These are phyloP conservation scores for Fusarium sp. DNA, from an alignment of 2,329 filamentous ascomycete genomes.

Conservation along the genomic window DNA sequence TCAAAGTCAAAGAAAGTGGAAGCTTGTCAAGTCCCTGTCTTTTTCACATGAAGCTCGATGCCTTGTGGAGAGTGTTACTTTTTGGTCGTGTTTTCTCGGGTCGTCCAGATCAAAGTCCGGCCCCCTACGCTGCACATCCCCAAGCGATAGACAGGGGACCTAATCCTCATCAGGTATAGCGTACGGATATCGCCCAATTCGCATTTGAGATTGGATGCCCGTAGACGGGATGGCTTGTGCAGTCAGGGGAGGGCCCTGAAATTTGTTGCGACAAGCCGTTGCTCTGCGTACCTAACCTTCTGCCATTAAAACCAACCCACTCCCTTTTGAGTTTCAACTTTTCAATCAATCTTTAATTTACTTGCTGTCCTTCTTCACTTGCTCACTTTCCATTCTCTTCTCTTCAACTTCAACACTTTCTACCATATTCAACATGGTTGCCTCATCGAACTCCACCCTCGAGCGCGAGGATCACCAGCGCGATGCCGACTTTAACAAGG, in stretches of 20 bases:
- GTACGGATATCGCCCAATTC: slow-evolving; percentile 42
- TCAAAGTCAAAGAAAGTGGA: not conserved
- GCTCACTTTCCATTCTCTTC: slow-evolving; percentile 16
- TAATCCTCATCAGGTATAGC: slow-evolving; percentile 40
- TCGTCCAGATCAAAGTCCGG: slow-evolving; percentile 27
- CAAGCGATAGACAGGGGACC: slow-evolving; percentile 34
- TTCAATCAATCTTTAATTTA: slow-evolving; percentile 31
- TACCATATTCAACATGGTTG: slow-evolving; percentile 59
- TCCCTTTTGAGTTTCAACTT: slow-evolving; percentile 34
- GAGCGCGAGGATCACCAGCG: slow-evolving; percentile 86
- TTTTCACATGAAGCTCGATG: slow-evolving; percentile 22
- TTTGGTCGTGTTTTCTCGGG: slow-evolving; percentile 15
- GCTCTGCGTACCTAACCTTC: slow-evolving; percentile 33
- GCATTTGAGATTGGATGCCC: slow-evolving; percentile 48
- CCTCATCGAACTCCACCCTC: slow-evolving; percentile 63
- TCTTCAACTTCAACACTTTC: slow-evolving; percentile 25
- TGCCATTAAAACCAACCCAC: slow-evolving; percentile 46
- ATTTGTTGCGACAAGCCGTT: slow-evolving; percentile 48
- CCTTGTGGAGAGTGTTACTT: slow-evolving; percentile 24
- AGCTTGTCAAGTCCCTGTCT: slow-evolving; percentile 12
- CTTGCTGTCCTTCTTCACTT: slow-evolving; percentile 19
- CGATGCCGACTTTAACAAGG: slow-evolving; percentile 92
- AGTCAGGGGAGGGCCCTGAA: slow-evolving; percentile 50
- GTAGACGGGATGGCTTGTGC: slow-evolving; percentile 39
- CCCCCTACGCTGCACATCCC: slow-evolving; percentile 22